Evolutionary conservation across 2,329 filamentous ascomycete genomes (phyloP), one percentile per base, ranked within the genome.

Genomic region (Fusarium dlaminii): DNA sequence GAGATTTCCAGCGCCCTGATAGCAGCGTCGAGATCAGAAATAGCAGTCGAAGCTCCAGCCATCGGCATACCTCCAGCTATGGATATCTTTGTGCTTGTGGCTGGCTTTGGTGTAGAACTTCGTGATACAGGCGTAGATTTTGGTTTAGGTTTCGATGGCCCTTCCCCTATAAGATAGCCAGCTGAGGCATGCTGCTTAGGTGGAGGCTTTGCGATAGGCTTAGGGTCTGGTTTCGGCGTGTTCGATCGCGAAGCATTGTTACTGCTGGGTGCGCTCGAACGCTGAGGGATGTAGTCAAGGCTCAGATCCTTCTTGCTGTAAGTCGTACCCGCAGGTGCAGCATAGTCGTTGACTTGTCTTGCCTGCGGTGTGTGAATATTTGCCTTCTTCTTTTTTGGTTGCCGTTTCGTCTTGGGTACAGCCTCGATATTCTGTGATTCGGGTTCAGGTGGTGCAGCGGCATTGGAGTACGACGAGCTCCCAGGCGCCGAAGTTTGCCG

Each of bases 1-100:
- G 93, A 93, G n/a, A 98, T 89, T 81, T 99, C 96, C 12, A 99
- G 89, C 5, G 92, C 89, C 30, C 95, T 92, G 75, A 99, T 98
- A 9, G 96, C 95, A 3, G 94, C 91, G 75, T 93, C 91, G 4
- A 93, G 83, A 77, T 93, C 91, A 22, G 90, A 90, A 24, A 96
- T 85, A 2, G 92, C 90, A 3, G 92, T 92, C 1, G 93, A 94
- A 42, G 92, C 90, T 22, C 94, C 94, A 63, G 94, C 92, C 93
- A 96, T 96, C 3, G 93, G 90, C 15, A 89, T 91, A 18, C 94
- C 94, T 46, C 94, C 94, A 2, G 93, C 87, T 63, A 96, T 91
- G 72, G 89, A 90, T 63, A 94, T 83, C 81, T 95, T 95, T 40
- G 92, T 88, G 8, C 83, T 82, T 40, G 84, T 82, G 6, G 85